These are phyloP conservation scores for Russula sp. DNA, from an alignment of 768 basidiomycete species.

Conservation along the genomic window DNA sequence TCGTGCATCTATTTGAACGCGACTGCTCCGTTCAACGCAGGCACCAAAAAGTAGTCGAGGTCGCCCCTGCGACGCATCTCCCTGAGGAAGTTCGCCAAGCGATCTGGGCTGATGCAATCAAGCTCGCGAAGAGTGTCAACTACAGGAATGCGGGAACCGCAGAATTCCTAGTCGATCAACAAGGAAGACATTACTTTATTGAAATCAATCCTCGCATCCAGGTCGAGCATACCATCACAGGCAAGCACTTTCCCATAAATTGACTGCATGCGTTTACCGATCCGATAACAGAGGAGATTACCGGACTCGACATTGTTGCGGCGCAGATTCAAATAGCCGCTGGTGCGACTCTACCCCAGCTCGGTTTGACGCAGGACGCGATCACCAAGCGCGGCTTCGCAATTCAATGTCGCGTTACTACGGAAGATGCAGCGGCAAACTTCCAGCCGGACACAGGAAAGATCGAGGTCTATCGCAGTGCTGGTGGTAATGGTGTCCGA, in stretches of 20 bases:
- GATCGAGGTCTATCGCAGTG: conserved; percentile 98
- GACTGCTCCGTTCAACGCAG: conserved; percentile 98
- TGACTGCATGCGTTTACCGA: conserved; percentile 2
- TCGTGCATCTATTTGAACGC: conserved; percentile 96
- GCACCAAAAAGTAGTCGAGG: conserved; percentile 99
- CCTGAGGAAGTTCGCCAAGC: conserved; percentile 86
- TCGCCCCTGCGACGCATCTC: conserved; percentile 92
- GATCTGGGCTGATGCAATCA: conserved; percentile 87
- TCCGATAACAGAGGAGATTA: conserved; percentile 80
- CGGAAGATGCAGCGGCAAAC: conserved; percentile 83
- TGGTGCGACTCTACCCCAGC: conserved; percentile 89
- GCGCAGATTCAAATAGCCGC: conserved; percentile 99
- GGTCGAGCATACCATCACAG: conserved; percentile 99
- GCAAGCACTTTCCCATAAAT: conserved; percentile 34
- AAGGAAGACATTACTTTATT: conserved; percentile 97
- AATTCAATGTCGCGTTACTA: conserved; percentile 97
- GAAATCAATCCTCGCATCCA: conserved; percentile 99
- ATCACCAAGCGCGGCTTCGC: conserved; percentile 95
- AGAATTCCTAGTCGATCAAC: conserved; percentile 96
- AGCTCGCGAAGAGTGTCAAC: conserved; percentile 84
- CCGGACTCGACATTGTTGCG: conserved; percentile 97
- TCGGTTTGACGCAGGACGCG: conserved; percentile 92
- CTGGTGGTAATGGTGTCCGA: conserved; percentile 97
- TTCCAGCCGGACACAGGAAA: conserved; percentile 99
- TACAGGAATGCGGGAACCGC: conserved; percentile 98